Evolutionary conservation across 179 eudicot genomes (phyloP).

Genomic region (Camellia oleifera): DNA sequence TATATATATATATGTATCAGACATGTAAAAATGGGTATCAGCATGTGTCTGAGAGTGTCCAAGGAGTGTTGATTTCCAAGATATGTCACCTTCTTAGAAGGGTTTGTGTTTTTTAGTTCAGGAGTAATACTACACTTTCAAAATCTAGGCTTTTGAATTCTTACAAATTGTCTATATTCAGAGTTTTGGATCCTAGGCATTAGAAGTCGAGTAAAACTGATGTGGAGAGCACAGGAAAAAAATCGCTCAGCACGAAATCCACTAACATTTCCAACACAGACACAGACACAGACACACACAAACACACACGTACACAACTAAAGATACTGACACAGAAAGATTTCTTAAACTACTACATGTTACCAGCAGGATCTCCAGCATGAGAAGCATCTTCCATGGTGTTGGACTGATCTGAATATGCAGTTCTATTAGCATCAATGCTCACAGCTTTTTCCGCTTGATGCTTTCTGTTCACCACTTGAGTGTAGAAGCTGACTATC

Average conservation of each 20-base stretch:
- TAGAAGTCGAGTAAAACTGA: neutral
- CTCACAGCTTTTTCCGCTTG: conserved; percentile 11
- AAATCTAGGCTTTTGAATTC: neutral
- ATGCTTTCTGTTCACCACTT: conserved; percentile 35
- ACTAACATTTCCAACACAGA: neutral
- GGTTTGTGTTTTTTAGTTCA: no score
- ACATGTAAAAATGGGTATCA: no score
- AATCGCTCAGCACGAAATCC: neutral
- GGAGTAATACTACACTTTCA: neutral
- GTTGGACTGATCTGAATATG: conserved; percentile 5
- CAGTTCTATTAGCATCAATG: conserved; percentile 3
- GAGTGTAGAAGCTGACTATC: conserved; percentile 56
- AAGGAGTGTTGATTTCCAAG: no score
- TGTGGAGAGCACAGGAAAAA: conserved; percentile 7
- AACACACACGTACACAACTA: neutral
- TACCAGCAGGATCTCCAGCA: conserved; percentile 20
- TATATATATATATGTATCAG: no score
- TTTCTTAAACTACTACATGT: neutral
- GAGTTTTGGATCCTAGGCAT: neutral
- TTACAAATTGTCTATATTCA: neutral
- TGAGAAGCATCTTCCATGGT: conserved; percentile 2
- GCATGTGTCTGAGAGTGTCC: no score
- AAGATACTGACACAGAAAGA: neutral
- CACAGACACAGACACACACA: neutral
- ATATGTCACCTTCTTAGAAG: no score